Percentiles rank a stretch among this genome's conserved stretches.
These are phyloP conservation scores for Coniella vitis DNA, from an alignment of 2,329 filamentous ascomycete genomes.

Conservation along the genomic window DNA sequence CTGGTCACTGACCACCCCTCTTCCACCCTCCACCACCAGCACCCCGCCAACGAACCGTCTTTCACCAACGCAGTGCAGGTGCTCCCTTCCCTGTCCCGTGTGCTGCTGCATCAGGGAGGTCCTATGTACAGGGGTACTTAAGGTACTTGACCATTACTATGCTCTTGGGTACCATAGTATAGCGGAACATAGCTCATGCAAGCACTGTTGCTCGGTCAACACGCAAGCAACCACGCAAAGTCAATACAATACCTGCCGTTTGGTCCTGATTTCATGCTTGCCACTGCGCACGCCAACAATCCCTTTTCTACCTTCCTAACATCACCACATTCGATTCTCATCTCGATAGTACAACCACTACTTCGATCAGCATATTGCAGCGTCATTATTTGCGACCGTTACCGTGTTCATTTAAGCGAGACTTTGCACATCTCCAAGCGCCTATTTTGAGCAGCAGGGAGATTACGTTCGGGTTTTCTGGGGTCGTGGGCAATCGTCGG, in stretches of 20 bases:
- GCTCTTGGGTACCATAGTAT: no score
- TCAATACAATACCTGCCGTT: slow-evolving; percentile 7
- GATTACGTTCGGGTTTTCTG: slow-evolving; percentile 12
- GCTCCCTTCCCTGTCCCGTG: not conserved
- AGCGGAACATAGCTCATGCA: no score
- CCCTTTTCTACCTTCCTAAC: not conserved
- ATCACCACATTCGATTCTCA: not conserved
- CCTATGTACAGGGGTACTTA: not conserved
- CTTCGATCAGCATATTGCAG: not conserved
- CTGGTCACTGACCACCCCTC: not conserved
- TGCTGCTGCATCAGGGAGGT: not conserved
- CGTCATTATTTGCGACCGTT: slow-evolving; percentile 1
- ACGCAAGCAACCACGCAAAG: not conserved
- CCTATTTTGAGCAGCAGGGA: slow-evolving; percentile 14
- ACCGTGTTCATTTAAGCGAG: slow-evolving; percentile 1
- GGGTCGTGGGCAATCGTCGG: not conserved
- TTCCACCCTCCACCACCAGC: not conserved
- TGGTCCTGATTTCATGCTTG: not conserved
- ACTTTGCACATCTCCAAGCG: slow-evolving; percentile 9
- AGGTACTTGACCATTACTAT: not conserved
- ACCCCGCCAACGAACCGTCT: not conserved
- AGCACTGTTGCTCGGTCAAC: slow-evolving; percentile 16
- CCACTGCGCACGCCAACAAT: not conserved
- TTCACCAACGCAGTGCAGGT: not conserved
- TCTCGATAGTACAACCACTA: not conserved